Conservation (phyloP, 768 basidiomycete genomes). For the Guyanaporus albipodus region DNA sequence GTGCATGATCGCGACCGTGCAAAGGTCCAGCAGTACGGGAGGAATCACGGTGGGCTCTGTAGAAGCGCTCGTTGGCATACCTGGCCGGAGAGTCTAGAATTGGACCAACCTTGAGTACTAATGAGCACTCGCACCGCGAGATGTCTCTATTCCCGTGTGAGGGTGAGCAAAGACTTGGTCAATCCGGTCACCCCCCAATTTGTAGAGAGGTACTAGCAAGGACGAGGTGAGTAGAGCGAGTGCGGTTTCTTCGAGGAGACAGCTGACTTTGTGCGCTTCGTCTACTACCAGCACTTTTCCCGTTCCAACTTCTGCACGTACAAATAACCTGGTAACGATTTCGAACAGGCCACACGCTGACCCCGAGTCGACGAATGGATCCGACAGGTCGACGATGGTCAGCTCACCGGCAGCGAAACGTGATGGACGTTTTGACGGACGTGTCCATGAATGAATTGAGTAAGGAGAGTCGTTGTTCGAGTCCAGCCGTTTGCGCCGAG, state of each 20-base stretch:
- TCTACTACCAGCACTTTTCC: constrained; percentile 67
- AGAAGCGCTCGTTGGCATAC: background rate
- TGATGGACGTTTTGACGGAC: background rate
- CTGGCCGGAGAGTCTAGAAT: too few species aligned
- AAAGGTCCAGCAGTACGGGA: constrained; percentile 57
- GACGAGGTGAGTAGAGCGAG: background rate
- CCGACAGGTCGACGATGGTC: constrained; percentile 64
- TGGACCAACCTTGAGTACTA: constrained; percentile 58
- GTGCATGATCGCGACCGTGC: constrained; percentile 57
- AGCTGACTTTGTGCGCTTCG: constrained; percentile 64
- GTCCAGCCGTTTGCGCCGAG: constrained; percentile 46
- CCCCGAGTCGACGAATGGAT: constrained; percentile 61
- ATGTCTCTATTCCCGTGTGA: constrained; percentile 66
- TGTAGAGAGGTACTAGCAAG: constrained; percentile 50
- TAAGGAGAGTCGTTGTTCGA: constrained; percentile 58
- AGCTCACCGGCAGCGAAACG: constrained; percentile 54
- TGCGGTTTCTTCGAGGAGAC: background rate
- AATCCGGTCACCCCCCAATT: constrained; percentile 45
- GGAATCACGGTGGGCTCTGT: constrained; percentile 68
- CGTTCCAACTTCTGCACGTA: constrained; percentile 49
- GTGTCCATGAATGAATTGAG: constrained; percentile 50
- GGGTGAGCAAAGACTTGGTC: constrained; percentile 48
- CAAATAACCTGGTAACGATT: constrained; percentile 57
- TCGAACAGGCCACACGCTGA: constrained; percentile 66
- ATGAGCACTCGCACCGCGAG: constrained; percentile 68